Evolutionary conservation across 208 protist species (phyloP), one percentile per base, ranked within the genome.

Genomic region (Trypanosoma congolense): DNA sequence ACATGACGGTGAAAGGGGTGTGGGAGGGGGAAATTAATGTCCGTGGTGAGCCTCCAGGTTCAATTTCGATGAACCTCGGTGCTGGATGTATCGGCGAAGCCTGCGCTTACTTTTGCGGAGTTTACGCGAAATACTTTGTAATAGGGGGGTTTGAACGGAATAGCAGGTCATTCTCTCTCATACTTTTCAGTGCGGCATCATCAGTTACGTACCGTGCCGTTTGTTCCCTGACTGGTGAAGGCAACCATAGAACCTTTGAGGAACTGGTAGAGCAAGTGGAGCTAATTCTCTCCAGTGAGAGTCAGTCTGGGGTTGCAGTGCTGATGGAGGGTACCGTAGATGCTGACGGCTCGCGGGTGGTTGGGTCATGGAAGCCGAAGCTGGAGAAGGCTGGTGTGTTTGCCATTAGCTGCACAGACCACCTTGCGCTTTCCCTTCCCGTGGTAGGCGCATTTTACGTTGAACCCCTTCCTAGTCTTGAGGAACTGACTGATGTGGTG

Each of bases 381-480:
- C 67, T 83, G 26, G 79, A 76, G 25, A 74, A 79, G 52, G 53
- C 65, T 12, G 83, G 75, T 3, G 63, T 71, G 24, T 83, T 92
- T 65, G 61, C n/a, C n/a, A n/a, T n/a, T n/a, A n/a, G n/a, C n/a
- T n/a, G n/a, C n/a, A n/a, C n/a, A n/a, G n/a, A n/a, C n/a, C n/a
- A n/a, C n/a, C n/a, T n/a, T n/a, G n/a, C n/a, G n/a, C 73, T 92
- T 29, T 62, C 68, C 29, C 49, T 84, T 21, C 64, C 73, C 9
- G 61, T 74, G 16, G 89, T 83, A 16, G 73, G 83, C 2, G 48
- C 69, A 45, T 61, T 65, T 45, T 55, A 80, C n/a, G 65, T 94
- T 29, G 83, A 92, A 61, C 87, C 87, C 33, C 67, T 94, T 36
- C 87, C 87, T 9, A 64, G 83, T 48, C 88, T 75, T 64, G 65